Percentiles rank a stretch among this genome's conserved stretches.
Conservation (phyloP, 192 early-diverging fungal genomes). For the Chytriomyces sp. region DNA sequence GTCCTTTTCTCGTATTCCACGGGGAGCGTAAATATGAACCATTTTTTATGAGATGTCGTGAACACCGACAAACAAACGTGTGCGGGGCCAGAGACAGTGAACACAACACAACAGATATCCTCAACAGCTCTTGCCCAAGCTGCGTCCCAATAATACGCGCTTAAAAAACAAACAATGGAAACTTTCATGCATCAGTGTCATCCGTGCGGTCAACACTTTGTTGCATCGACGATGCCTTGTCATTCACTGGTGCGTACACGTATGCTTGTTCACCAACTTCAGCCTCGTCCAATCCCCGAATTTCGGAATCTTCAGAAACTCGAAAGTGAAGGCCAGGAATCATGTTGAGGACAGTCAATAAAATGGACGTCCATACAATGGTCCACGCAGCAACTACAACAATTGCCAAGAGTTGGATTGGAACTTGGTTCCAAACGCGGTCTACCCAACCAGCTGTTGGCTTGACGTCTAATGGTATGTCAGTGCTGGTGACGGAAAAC, state of each 20-base stretch:
- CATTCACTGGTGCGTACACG: background rate
- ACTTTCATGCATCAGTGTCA: too few species aligned
- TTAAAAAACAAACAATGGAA: too few species aligned
- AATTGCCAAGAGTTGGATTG: slow-evolving; percentile 74
- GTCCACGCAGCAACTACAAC: slow-evolving; percentile 73
- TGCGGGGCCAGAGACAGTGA: too few species aligned
- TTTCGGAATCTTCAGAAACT: slow-evolving; percentile 58
- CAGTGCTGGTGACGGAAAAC: slow-evolving; percentile 67
- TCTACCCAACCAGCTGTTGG: slow-evolving; percentile 78
- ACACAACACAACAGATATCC: too few species aligned
- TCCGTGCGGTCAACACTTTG: too few species aligned
- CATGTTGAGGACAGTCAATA: slow-evolving; percentile 69
- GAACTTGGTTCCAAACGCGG: slow-evolving; percentile 77
- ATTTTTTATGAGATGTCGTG: too few species aligned
- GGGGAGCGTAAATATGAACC: too few species aligned
- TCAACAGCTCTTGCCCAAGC: too few species aligned
- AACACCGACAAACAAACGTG: too few species aligned
- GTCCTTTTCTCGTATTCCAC: too few species aligned
- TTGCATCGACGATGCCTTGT: too few species aligned
- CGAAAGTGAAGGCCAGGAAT: slow-evolving; percentile 75
- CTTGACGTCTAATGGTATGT: slow-evolving; percentile 14
- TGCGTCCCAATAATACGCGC: too few species aligned
- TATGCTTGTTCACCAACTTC: slow-evolving; percentile 82
- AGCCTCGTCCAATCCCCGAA: slow-evolving; percentile 75
- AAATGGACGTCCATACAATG: slow-evolving; percentile 72